These are phyloP conservation scores for Mrakia frigida DNA, from an alignment of 768 basidiomycete species.

Conservation along the genomic window DNA sequence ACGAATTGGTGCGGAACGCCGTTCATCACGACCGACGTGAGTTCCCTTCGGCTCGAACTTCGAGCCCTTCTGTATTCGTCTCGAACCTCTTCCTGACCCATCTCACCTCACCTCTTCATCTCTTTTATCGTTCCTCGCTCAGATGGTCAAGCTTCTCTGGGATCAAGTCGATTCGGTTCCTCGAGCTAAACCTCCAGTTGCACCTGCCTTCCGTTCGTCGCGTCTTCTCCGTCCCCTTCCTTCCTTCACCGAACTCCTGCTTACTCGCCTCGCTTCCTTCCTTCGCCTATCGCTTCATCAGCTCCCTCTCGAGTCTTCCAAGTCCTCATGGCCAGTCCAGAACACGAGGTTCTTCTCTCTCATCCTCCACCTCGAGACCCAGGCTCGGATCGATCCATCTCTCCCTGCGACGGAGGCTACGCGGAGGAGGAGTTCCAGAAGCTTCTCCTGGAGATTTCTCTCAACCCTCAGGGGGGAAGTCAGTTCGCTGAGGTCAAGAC, in stretches of 20 bases:
- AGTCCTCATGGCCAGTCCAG: slow-evolving; percentile 61
- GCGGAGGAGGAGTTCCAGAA: slow-evolving; percentile 41
- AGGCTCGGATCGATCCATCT: slow-evolving; percentile 17
- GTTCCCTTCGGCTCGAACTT: slow-evolving; percentile 17
- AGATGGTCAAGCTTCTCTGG: slow-evolving; percentile 43
- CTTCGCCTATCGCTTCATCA: not conserved
- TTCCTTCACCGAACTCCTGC: not conserved
- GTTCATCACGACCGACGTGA: slow-evolving; percentile 49
- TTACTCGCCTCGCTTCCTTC: not conserved
- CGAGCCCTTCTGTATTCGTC: slow-evolving; percentile 36
- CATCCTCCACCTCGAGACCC: slow-evolving; percentile 58
- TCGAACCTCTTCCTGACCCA: slow-evolving; percentile 52
- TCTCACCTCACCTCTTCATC: not conserved
- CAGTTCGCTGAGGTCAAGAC: slow-evolving; percentile 39
- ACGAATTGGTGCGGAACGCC: slow-evolving; percentile 86
- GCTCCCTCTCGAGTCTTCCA: slow-evolving; percentile 62
- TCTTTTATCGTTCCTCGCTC: not conserved
- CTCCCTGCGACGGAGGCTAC: slow-evolving; percentile 40
- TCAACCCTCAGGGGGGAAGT: slow-evolving; percentile 39
- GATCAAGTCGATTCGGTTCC: slow-evolving; percentile 36
- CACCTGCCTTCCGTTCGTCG: slow-evolving; percentile 35
- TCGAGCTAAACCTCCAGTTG: slow-evolving; percentile 29
- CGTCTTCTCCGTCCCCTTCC: not conserved
- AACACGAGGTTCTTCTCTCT: slow-evolving; percentile 58
- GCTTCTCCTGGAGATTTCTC: slow-evolving; percentile 41